A percentile compares a stretch with the other conserved stretches of the same genome.
Conservation (phyloP, 2,329 filamentous ascomycete genomes). For the Lecanosticta acicola region DNA sequence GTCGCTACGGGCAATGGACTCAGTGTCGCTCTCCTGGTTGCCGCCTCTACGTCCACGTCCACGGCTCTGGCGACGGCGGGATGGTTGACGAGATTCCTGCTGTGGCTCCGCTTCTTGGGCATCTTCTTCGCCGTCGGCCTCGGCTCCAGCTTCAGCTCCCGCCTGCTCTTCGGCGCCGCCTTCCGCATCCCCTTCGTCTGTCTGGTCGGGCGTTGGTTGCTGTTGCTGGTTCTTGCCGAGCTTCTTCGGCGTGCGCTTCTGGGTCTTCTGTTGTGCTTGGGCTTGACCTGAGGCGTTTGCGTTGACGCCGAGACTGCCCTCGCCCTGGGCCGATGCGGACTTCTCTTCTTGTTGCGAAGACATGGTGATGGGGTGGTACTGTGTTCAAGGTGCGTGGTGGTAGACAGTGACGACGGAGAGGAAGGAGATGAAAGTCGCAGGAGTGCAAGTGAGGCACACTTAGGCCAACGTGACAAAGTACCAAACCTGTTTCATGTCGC, state of each 20-base stretch:
- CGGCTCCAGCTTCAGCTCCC: slow-evolving; percentile 37
- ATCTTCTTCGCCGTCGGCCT: slow-evolving; percentile 35
- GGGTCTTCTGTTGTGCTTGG: slow-evolving; percentile 34
- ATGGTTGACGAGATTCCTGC: slow-evolving; percentile 37
- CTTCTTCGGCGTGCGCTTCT: slow-evolving; percentile 47
- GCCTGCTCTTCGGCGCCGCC: slow-evolving; percentile 30
- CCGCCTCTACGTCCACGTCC: slow-evolving; percentile 43
- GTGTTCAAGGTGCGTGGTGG: not conserved
- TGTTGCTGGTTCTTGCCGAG: slow-evolving; percentile 44
- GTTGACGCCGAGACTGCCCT: slow-evolving; percentile 24
- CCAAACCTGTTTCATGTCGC: slow-evolving; percentile 23
- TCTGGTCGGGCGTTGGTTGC: slow-evolving; percentile 43
- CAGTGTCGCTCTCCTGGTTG: slow-evolving; percentile 45
- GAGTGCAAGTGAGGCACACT: slow-evolving; percentile 12
- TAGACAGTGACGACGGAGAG: not conserved
- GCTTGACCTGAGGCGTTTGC: slow-evolving; percentile 28
- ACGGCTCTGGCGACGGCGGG: slow-evolving; percentile 46
- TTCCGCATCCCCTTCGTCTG: slow-evolving; percentile 43
- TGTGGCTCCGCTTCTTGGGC: slow-evolving; percentile 38
- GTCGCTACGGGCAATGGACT: slow-evolving; percentile 51
- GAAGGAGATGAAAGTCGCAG: slow-evolving; percentile 4
- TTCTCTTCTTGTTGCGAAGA: slow-evolving; percentile 22
- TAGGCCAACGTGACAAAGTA: slow-evolving; percentile 7
- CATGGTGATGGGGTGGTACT: slow-evolving; percentile 15
- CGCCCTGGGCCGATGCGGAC: slow-evolving; percentile 20